Evolutionary conservation across 225 moss, liverwort and hornwort genomes (phyloP).

Genomic region (Sphagnum tenellum): DNA sequence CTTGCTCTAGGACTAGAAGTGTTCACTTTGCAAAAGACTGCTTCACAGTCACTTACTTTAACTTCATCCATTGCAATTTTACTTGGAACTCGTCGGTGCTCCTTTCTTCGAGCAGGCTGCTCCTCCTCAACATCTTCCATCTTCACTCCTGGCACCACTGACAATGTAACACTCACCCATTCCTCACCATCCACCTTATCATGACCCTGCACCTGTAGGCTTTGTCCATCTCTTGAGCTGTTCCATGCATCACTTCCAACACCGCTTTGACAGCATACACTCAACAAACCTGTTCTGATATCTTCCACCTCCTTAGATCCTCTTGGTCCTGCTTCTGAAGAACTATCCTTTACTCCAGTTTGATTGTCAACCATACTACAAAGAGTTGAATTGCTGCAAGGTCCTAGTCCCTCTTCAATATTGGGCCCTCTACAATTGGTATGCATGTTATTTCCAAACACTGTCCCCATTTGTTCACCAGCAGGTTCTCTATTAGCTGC

Average conservation of each 20-base stretch:
- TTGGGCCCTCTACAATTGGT: slow-evolving; percentile 21
- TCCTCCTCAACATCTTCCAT: slow-evolving; percentile 96
- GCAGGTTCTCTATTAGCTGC: slow-evolving; percentile 17
- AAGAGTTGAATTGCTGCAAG: slow-evolving; percentile 20
- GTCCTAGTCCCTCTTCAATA: slow-evolving; percentile 24
- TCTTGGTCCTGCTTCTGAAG: slow-evolving; percentile 11
- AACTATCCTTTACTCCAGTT: slow-evolving; percentile 13
- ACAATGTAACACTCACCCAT: slow-evolving; percentile 82
- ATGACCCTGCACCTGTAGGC: background rate
- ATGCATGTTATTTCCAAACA: background rate
- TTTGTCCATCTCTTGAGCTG: slow-evolving; percentile 22
- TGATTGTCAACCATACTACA: slow-evolving; percentile 17
- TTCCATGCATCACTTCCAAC: slow-evolving; percentile 27
- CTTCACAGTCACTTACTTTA: slow-evolving; percentile 51
- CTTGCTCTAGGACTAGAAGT: too few species aligned
- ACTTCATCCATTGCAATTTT: slow-evolving; percentile 98
- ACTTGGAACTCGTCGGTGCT: slow-evolving; percentile 87
- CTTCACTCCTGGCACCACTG: slow-evolving; percentile 88
- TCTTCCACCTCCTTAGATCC: background rate
- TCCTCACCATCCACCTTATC: slow-evolving; percentile 53
- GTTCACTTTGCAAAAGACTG: too few species aligned
- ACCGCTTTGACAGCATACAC: slow-evolving; percentile 17
- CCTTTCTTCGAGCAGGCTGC: slow-evolving; percentile 63
- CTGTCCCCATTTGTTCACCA: slow-evolving; percentile 12
- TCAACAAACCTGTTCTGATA: slow-evolving; percentile 14